Evolutionary conservation across 148 eudicot genomes (phyloP).

Genomic region (Pouteria glomerata): DNA sequence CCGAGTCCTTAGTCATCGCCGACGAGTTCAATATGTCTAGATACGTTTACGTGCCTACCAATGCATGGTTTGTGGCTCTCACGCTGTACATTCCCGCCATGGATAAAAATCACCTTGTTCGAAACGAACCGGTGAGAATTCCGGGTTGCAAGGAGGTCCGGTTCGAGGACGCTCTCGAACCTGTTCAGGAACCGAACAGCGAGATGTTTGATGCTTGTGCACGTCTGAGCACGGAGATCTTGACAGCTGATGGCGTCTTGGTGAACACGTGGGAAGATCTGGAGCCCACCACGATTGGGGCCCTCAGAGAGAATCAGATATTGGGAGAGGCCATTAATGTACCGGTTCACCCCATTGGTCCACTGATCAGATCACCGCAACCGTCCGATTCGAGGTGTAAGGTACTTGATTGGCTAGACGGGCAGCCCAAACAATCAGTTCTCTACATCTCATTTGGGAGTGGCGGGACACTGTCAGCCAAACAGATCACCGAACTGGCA

Average conservation of each 20-base stretch:
- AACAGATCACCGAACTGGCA: no score
- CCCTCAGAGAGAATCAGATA: neutral
- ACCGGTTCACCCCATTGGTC: neutral
- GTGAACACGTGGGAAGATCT: slow-evolving; percentile 1
- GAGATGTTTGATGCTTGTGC: neutral
- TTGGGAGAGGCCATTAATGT: neutral
- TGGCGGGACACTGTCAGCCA: neutral
- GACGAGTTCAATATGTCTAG: neutral
- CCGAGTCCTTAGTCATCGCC: neutral
- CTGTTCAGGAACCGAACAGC: neutral
- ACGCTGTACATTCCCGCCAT: neutral
- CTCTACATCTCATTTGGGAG: neutral
- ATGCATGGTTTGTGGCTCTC: neutral
- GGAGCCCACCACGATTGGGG: neutral
- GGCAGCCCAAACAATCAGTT: neutral
- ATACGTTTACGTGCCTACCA: neutral
- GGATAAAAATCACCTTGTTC: slow-evolving; percentile 7
- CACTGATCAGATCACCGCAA: neutral
- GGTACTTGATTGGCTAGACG: no score
- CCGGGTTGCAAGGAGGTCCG: slow-evolving; percentile 19
- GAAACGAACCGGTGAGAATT: slow-evolving; percentile 5
- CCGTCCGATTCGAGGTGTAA: neutral
- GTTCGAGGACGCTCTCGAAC: neutral
- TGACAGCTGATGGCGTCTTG: neutral
- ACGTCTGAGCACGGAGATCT: neutral